Conservation (phyloP, 1,284 basidiomycete genomes). For the Retiboletus flavoniger region DNA sequence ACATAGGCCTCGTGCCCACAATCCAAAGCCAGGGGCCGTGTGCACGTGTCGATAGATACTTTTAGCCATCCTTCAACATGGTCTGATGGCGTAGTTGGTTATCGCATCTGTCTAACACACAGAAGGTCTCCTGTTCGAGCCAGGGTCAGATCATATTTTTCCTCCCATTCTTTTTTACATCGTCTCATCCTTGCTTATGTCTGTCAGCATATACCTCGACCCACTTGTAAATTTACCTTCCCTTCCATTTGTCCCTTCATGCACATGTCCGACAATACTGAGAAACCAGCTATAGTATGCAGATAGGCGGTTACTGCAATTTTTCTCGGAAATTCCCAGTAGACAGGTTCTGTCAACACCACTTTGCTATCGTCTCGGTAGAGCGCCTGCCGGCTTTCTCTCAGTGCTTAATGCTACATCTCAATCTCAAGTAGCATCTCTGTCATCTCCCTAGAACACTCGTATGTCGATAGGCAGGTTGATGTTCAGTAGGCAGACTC, state of each 20-base stretch:
- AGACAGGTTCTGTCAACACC: neutral
- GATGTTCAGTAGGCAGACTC: neutral
- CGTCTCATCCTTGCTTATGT: no score
- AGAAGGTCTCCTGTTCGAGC: constrained; percentile 61
- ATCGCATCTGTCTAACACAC: constrained; percentile 75
- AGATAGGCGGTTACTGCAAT: no score
- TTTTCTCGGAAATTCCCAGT: neutral
- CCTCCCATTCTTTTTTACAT: neutral
- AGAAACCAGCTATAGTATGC: neutral
- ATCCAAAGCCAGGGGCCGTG: neutral
- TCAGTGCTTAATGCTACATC: neutral
- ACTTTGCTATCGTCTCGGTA: neutral
- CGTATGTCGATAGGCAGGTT: no score
- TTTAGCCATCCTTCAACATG: neutral
- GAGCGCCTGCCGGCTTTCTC: neutral
- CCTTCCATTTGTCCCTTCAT: neutral
- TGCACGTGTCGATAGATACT: neutral
- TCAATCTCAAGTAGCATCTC: neutral
- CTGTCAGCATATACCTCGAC: neutral
- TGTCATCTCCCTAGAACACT: no score
- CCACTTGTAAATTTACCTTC: neutral
- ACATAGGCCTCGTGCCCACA: constrained; percentile 6
- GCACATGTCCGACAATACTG: neutral
- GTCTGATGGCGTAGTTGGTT: constrained; percentile 76
- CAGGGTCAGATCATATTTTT: constrained; percentile 48